phyloP scores from a whole-genome alignment of 2,329 filamentous ascomycete species.

The Fusarium bulbicola region DNA sequence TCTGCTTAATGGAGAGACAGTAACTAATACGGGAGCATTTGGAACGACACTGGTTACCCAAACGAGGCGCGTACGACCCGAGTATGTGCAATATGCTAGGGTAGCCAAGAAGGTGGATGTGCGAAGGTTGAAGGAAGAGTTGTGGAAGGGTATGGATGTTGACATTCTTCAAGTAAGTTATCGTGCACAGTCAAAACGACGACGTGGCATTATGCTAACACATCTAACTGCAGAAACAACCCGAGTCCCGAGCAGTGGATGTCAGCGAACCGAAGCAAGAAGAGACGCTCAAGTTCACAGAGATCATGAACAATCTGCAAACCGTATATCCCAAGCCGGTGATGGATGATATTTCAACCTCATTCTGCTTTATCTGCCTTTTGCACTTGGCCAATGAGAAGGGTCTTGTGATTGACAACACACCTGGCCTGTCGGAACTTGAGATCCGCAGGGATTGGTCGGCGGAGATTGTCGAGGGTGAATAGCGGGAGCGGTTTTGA shows the following conservation, averaged over 20 bases:
- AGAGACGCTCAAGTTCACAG: conserved; percentile 81
- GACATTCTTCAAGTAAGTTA: conserved; percentile 60
- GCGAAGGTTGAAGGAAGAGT: conserved; percentile 72
- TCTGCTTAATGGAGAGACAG: conserved; percentile 60
- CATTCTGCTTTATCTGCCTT: conserved; percentile 90
- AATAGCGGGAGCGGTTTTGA: conserved; percentile 32
- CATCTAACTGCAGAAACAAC: conserved; percentile 28
- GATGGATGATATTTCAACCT: conserved; percentile 95
- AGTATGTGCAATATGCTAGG: conserved; percentile 76
- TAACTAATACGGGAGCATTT: conserved; percentile 62
- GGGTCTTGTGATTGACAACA: conserved; percentile 78
- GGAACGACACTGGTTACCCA: conserved; percentile 75
- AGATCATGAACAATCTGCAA: conserved; percentile 90
- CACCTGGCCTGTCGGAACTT: conserved; percentile 65
- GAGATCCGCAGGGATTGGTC: conserved; percentile 70
- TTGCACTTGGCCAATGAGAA: conserved; percentile 94
- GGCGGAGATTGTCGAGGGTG: conserved; percentile 62
- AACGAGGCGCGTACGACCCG: conserved; percentile 68
- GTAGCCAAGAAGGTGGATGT: conserved; percentile 78
- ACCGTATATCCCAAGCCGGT: conserved; percentile 84
- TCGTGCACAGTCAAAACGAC: not conserved
- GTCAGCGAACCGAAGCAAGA: conserved; percentile 48
- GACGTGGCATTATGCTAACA: conserved; percentile 17
- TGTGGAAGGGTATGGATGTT: conserved; percentile 73
- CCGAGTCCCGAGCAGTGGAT: conserved; percentile 32